A percentile compares a stretch with the other conserved stretches of the same genome.
These are phyloP conservation scores for Nematocida ironsii DNA, from an alignment of 371 early-diverging fungal genomes.

Conservation along the genomic window DNA sequence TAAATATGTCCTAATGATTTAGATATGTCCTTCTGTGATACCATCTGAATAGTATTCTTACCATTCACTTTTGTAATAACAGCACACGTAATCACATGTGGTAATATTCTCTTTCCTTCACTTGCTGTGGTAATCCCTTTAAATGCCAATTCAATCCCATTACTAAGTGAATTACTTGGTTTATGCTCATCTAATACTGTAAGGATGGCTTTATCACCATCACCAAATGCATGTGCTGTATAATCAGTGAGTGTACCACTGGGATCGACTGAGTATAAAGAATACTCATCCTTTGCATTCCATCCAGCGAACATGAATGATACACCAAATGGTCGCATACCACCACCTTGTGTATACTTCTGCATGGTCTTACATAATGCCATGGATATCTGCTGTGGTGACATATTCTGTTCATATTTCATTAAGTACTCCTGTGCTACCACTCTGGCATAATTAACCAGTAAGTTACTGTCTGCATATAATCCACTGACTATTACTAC, in stretches of 20 bases:
- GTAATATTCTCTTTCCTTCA: constrained; percentile 19
- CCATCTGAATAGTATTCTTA: not conserved
- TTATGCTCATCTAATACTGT: constrained; percentile 56
- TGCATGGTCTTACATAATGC: constrained; percentile 89
- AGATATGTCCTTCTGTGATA: constrained; percentile 22
- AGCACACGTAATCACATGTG: constrained; percentile 34
- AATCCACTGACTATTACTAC: constrained; percentile 93
- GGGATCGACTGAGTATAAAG: constrained; percentile 93
- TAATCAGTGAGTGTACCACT: constrained; percentile 95
- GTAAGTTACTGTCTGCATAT: constrained; percentile 89
- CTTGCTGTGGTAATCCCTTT: constrained; percentile 14
- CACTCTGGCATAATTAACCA: constrained; percentile 82
- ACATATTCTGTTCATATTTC: constrained; percentile 80
- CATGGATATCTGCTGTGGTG: constrained; percentile 86
- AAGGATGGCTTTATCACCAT: constrained; percentile 73
- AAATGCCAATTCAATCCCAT: constrained; percentile 37
- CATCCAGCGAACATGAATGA: constrained; percentile 88
- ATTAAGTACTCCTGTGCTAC: constrained; percentile 83
- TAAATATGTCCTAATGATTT: constrained; percentile 4
- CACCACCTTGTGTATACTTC: constrained; percentile 94
- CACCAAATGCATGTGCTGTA: constrained; percentile 94
- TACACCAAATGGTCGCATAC: constrained; percentile 94
- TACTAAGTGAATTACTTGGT: constrained; percentile 14
- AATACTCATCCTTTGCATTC: constrained; percentile 83
- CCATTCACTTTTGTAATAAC: constrained; percentile 12